These are phyloP conservation scores for Barnettozyma siamensis DNA, from an alignment of 805 yeast species.

Conservation along the genomic window DNA sequence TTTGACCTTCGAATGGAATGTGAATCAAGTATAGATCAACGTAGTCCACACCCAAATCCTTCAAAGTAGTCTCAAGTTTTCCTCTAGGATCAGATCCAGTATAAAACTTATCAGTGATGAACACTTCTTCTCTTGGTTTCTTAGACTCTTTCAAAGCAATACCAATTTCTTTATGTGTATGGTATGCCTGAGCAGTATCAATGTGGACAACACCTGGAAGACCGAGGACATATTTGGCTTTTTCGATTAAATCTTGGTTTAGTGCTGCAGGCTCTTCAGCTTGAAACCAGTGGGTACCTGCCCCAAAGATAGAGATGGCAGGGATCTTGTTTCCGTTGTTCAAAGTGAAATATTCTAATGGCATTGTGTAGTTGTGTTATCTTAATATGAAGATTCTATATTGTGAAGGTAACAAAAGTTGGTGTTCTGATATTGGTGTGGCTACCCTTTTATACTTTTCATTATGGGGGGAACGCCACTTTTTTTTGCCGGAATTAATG, in stretches of 20 bases:
- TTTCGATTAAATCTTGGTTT: conserved; percentile 29
- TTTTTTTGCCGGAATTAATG: no score
- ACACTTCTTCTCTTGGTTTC: conserved; percentile 44
- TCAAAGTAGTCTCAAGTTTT: conserved; percentile 34
- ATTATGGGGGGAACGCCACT: no score
- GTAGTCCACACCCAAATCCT: conserved; percentile 36
- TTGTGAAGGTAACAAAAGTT: no score
- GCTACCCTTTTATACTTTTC: no score
- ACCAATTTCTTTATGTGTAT: conserved; percentile 49
- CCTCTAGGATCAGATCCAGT: conserved; percentile 34
- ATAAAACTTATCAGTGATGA: conserved; percentile 49
- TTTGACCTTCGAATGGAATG: conserved; percentile 35
- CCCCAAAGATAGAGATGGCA: conserved; percentile 48
- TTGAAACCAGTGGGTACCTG: conserved; percentile 56
- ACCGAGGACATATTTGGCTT: conserved; percentile 28
- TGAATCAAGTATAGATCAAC: conserved; percentile 51
- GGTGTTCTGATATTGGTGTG: no score
- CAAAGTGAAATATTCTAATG: conserved; percentile 18
- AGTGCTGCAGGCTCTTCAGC: conserved; percentile 22
- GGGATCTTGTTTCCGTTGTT: conserved; percentile 37
- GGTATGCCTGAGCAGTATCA: conserved; percentile 54
- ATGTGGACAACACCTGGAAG: conserved; percentile 48
- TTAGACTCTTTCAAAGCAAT: conserved; percentile 37
- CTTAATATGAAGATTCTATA: no score
- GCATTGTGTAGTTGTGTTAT: not conserved